A percentile compares a stretch with the other conserved stretches of the same genome.
Evolutionary conservation across 116 monocot species (phyloP).

Genomic region (Papilionanthe hybrid): DNA sequence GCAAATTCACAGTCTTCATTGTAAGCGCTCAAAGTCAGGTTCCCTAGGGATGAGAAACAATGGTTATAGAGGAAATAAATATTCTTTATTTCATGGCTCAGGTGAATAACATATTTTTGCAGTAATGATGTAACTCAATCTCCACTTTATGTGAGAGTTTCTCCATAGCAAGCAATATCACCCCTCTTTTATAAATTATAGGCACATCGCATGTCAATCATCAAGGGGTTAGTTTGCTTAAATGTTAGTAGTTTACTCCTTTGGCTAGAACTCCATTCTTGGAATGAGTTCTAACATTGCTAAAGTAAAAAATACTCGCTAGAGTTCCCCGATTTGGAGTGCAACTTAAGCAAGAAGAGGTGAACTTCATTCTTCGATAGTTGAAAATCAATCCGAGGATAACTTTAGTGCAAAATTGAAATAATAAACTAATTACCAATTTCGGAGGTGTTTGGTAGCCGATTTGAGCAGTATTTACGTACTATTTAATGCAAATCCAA

Average conservation of each 20-base stretch:
- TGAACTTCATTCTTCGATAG: no score
- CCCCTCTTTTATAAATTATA: background rate
- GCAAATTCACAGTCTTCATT: conserved; percentile 95
- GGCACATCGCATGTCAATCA: background rate
- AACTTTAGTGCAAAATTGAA: background rate
- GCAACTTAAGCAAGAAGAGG: no score
- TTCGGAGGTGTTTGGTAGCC: no score
- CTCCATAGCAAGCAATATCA: background rate
- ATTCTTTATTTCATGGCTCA: background rate
- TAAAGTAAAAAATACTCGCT: no score
- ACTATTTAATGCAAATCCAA: no score
- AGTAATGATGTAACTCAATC: background rate
- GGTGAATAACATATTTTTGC: background rate
- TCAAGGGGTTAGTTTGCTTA: no score
- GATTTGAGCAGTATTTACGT: no score
- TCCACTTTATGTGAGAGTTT: background rate
- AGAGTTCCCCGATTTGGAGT: no score
- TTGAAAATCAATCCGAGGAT: no score
- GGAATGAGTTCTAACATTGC: no score
- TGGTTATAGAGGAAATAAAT: background rate
- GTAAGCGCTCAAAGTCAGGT: conserved; percentile 70
- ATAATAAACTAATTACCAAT: background rate
- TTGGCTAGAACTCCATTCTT: no score
- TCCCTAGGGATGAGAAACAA: conserved; percentile 39
- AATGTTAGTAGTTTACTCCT: no score